These are phyloP conservation scores for Truncatella angustata DNA, from an alignment of 2,329 filamentous ascomycete species.

Conservation along the genomic window DNA sequence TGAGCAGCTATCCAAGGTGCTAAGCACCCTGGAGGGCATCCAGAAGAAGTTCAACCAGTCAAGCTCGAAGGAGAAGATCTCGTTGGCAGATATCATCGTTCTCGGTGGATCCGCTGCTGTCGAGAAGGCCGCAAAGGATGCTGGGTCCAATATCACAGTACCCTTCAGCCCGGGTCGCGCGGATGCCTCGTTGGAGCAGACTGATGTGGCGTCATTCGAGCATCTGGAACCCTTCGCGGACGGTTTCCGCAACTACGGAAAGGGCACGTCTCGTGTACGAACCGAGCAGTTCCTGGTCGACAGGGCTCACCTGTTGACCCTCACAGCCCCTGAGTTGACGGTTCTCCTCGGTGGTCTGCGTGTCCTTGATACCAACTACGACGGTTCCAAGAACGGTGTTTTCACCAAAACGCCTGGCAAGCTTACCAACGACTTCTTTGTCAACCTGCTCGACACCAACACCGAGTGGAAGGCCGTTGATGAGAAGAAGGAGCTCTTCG, in stretches of 20 bases:
- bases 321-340: constrained; percentile 69
- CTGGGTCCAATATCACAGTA: constrained; percentile 51
- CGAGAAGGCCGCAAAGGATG: constrained; percentile 63
- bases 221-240: constrained; percentile 70
- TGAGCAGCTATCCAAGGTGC: constrained; percentile 58
- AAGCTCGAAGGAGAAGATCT: constrained; percentile 61
- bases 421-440: constrained; percentile 79
- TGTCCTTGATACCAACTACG: constrained; percentile 67
- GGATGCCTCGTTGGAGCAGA: constrained; percentile 71
- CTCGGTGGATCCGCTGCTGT: constrained; percentile 69
- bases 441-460: constrained; percentile 70
- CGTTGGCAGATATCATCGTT: constrained; percentile 76
- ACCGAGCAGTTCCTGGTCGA: constrained; percentile 72
- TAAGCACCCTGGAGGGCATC: constrained; percentile 60
- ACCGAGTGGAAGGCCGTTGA: constrained; percentile 61
- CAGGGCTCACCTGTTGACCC: constrained; percentile 66
- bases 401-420: constrained; percentile 66
- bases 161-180: constrained; percentile 72
- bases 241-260: constrained; percentile 78
- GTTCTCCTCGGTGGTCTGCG: constrained; percentile 72
- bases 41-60: constrained; percentile 65
- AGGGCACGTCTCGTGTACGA: constrained; percentile 56
- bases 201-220: constrained; percentile 61
- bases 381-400: constrained; percentile 65
- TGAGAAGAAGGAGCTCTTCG: constrained; percentile 54